Conservation (phyloP, 139 green algal genomes). For the Chlorella sp. region DNA sequence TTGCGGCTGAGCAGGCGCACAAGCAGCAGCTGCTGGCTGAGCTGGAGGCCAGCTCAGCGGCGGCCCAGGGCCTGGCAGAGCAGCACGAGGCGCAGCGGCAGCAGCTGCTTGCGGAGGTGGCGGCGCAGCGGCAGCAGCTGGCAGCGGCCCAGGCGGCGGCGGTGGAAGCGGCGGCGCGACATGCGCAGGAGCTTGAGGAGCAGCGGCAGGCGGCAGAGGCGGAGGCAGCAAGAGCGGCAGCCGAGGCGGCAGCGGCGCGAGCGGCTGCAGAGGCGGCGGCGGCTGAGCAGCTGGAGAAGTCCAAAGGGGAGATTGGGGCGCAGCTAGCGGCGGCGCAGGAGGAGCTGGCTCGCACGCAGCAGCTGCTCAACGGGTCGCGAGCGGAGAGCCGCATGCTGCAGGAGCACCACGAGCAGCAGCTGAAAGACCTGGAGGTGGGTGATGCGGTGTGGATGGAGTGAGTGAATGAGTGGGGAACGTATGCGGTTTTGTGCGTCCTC, state of each 20-base stretch:
- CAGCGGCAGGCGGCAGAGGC: neutral
- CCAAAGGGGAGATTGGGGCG: no score
- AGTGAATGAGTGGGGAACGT: neutral
- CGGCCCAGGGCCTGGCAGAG: neutral
- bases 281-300: neutral
- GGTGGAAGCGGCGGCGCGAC: neutral
- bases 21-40: constrained; percentile 18
- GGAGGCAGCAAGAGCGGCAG: neutral
- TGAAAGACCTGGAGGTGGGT: constrained; percentile 16
- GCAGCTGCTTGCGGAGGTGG: constrained; percentile 5
- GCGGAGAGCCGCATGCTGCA: constrained; percentile 26
- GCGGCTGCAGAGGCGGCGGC: constrained; percentile 15
- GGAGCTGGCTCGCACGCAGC: constrained; percentile 23
- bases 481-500: no score
- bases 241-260: neutral
- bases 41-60: constrained; percentile 6
- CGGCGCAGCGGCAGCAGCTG: constrained; percentile 11
- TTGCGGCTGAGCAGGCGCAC: constrained; percentile 21
- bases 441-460: neutral
- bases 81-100: constrained; percentile 17
- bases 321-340: constrained; percentile 7
- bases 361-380: constrained; percentile 26
- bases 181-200: neutral
- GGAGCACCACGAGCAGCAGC: constrained; percentile 36
- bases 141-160: neutral